These are phyloP conservation scores for Capronia epimyces DNA, from an alignment of 2,329 filamentous ascomycete species.

Conservation along the genomic window DNA sequence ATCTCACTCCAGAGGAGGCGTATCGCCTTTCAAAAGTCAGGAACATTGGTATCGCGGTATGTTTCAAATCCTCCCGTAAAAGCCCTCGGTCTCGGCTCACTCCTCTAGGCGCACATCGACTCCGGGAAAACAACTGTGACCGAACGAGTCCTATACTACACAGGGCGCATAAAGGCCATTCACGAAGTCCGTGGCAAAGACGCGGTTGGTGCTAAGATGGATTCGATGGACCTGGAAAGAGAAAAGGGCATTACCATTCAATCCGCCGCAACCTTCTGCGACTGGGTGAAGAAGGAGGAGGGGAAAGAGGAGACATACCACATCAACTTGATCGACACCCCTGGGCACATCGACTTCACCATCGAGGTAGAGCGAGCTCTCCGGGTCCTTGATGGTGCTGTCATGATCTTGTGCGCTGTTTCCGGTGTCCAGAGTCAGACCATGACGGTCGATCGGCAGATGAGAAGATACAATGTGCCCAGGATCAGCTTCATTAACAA, in stretches of 20 bases:
- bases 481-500: conserved; percentile 97
- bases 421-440: conserved; percentile 97
- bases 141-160: conserved; percentile 96
- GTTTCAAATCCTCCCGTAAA: conserved; percentile 12
- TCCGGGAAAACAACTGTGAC: conserved; percentile 96
- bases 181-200: conserved; percentile 96
- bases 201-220: conserved; percentile 96
- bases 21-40: conserved; percentile 73
- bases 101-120: conserved; percentile 80
- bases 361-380: conserved; percentile 96
- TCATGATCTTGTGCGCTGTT: conserved; percentile 97
- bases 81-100: conserved; percentile 2
- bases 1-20: conserved; percentile 73
- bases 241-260: conserved; percentile 99
- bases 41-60: conserved; percentile 96
- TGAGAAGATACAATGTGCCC: conserved; percentile 96
- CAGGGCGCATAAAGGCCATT: conserved; percentile 90
- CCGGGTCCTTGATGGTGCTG: conserved; percentile 88
- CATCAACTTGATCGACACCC: conserved; percentile 97
- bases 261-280: conserved; percentile 93
- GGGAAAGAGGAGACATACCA: conserved; percentile 88
- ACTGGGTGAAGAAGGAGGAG: conserved; percentile 84
- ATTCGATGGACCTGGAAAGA: conserved; percentile 97
- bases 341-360: conserved; percentile 97
- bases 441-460: conserved; percentile 95